Percentiles rank a stretch among this genome's conserved stretches.
phyloP scores from a whole-genome alignment of 108 stramenopile species.

The Nitzschia sp. region DNA sequence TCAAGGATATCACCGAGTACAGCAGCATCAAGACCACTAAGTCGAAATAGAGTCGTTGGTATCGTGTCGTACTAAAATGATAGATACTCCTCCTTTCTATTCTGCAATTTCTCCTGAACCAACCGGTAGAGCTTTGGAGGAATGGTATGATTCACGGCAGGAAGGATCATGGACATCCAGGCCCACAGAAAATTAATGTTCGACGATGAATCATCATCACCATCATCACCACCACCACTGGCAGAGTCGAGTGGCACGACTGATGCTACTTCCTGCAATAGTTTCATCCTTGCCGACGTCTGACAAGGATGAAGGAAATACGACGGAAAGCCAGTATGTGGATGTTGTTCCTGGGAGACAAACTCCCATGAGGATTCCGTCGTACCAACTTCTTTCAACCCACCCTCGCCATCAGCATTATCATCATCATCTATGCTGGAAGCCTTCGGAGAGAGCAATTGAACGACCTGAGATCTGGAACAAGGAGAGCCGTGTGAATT shows the following conservation, averaged over 20 bases:
- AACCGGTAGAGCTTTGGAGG: slow-evolving; percentile 30
- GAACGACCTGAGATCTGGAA: slow-evolving; percentile 36
- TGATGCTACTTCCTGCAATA: slow-evolving; percentile 8
- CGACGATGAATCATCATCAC: not conserved
- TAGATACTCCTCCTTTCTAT: not conserved
- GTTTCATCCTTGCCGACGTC: slow-evolving; percentile 46
- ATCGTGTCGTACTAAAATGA: no score
- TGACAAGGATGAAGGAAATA: slow-evolving; percentile 80
- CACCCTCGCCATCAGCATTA: not conserved
- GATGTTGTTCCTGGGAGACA: slow-evolving; percentile 74
- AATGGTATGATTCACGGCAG: slow-evolving; percentile 56
- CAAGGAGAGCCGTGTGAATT: slow-evolving; percentile 40
- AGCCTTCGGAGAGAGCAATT: slow-evolving; percentile 4
- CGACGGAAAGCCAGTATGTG: slow-evolving; percentile 55
- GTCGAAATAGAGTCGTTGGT: no score
- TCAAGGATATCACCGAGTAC: not conserved
- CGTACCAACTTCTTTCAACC: no score
- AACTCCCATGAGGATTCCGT: slow-evolving; percentile 84
- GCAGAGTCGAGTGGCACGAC: not conserved
- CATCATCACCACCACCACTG: no score
- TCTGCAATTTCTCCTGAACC: slow-evolving; percentile 4
- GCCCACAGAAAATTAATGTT: slow-evolving; percentile 34
- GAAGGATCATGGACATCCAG: slow-evolving; percentile 83
- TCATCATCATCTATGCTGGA: not conserved
- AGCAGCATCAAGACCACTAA: not conserved